A percentile compares a stretch with the other conserved stretches of the same genome.
Evolutionary conservation across 805 yeast species (phyloP).

Genomic region (Zygosaccharomyces bisporus): DNA sequence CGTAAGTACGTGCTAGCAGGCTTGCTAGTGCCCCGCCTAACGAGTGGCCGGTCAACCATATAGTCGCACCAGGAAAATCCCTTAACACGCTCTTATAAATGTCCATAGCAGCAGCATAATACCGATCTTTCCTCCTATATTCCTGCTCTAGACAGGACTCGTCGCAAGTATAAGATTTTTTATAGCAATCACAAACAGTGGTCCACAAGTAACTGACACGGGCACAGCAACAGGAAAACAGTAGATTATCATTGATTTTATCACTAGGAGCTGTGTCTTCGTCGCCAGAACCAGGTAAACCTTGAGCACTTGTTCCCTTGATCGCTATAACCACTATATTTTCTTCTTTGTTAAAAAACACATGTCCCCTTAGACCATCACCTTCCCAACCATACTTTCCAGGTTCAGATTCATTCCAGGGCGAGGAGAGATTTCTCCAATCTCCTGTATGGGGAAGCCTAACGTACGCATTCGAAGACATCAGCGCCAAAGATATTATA

Average conservation of each 20-base stretch:
- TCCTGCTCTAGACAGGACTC: constrained; percentile 81
- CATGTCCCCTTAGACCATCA: constrained; percentile 85
- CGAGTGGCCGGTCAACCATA: constrained; percentile 96
- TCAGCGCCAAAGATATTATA: constrained; percentile 67
- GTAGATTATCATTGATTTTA: constrained; percentile 77
- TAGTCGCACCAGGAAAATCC: constrained; percentile 63
- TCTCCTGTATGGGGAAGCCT: constrained; percentile 71
- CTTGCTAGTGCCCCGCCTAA: constrained; percentile 85
- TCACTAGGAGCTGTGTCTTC: constrained; percentile 80
- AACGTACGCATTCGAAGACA: constrained; percentile 91
- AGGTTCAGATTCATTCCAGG: constrained; percentile 52
- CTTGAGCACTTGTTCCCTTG: constrained; percentile 90
- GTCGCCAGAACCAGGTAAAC: constrained; percentile 67
- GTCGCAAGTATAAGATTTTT: constrained; percentile 79
- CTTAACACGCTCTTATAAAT: constrained; percentile 67
- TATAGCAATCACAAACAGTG: constrained; percentile 92
- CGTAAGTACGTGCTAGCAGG: constrained; percentile 81
- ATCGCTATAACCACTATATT: constrained; percentile 67
- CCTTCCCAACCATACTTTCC: constrained; percentile 80
- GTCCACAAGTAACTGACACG: constrained; percentile 88
- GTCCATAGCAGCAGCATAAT: constrained; percentile 74
- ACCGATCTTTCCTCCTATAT: constrained; percentile 67
- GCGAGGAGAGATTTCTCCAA: constrained; percentile 74
- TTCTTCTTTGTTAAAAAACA: constrained; percentile 63
- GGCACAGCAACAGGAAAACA: constrained; percentile 96